Evolutionary conservation across 805 yeast species (phyloP), one percentile per base, ranked within the genome.

Genomic region (Candida peoriensis): DNA sequence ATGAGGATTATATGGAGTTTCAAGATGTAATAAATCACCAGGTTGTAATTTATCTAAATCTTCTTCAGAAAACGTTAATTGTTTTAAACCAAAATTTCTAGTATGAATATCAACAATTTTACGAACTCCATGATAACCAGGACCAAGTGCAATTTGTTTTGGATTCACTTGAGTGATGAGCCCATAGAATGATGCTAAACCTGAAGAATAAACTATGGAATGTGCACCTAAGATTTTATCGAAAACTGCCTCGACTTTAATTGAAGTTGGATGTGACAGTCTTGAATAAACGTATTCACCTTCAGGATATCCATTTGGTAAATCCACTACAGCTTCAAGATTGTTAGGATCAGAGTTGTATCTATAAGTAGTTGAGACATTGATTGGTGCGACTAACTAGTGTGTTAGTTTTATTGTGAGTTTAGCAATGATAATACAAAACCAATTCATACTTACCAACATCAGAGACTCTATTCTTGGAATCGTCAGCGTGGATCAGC

Each of bases 1-100:
- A 34, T 68, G 75, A 13, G 97, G 97, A 58, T 89, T 89, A 22
- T 86, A 80, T 0, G 97, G 97, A 0, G 95, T 76, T 59, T 87
- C 96, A 32, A 87, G 51, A 55, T 87, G 96, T 19, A 90, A 70
- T 20, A 89, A 56, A 54, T 90, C 97, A 28, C 78, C 96, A 50
- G 63, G 60, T 34, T 61, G 55, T 4, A 64, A 43, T 31, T 62
- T 55, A 19, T 66, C 72, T 37, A 85, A 65, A 31, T 75, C 70
- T 6, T 68, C 76, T 14, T 55, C 63, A 13, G 52, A 42, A n/a
- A 75, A 59, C 0, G 66, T 53, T 27, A 74, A 60, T 35, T 68
- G 64, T 42, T 75, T 64, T 38, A 78, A 48, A 5, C 81, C 83
- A 28, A 70, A 64, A 40, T 79, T 71, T 44, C 94, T 70, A 9